Percentiles rank a stretch among this genome's conserved stretches.
Conservation (phyloP, 768 basidiomycete species). For the Mycena indigotica region DNA sequence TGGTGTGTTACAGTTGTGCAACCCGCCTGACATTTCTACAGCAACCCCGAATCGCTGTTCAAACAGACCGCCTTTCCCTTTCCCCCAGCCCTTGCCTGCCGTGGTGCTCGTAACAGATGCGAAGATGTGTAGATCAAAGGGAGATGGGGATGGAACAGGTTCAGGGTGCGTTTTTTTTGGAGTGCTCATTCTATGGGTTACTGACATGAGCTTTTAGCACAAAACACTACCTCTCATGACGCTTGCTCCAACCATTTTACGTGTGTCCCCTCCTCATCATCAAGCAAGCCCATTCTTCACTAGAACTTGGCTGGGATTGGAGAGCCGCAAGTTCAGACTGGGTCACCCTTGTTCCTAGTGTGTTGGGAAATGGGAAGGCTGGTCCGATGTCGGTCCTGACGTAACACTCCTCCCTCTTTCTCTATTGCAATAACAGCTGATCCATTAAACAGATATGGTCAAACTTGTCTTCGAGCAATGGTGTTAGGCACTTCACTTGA, state of each 20-base stretch:
- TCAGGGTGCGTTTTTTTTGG: background rate
- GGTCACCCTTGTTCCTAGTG: conserved; percentile 55
- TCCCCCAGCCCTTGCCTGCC: conserved; percentile 54
- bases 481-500: conserved; percentile 45
- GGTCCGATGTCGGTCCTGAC: conserved; percentile 22
- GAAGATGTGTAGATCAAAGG: conserved; percentile 39
- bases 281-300: conserved; percentile 28
- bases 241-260: background rate
- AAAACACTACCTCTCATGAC: background rate
- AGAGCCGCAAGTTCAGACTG: conserved; percentile 37
- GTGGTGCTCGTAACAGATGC: conserved; percentile 58
- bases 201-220: background rate
- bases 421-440: background rate
- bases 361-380: conserved; percentile 59
- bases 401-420: conserved; percentile 1
- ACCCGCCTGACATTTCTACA: too few relatives aligned
- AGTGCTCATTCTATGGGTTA: background rate
- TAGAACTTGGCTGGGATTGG: conserved; percentile 56
- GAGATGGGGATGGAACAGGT: conserved; percentile 16
- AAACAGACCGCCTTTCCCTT: too few relatives aligned
- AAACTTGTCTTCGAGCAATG: conserved; percentile 53
- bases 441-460: conserved; percentile 41
- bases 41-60: too few relatives aligned
- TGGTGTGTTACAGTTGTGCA: too few relatives aligned
- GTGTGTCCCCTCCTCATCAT: too few relatives aligned